Evolutionary conservation across 352 stramenopile genomes (phyloP).

Genomic region (Phytophthora capsici): DNA sequence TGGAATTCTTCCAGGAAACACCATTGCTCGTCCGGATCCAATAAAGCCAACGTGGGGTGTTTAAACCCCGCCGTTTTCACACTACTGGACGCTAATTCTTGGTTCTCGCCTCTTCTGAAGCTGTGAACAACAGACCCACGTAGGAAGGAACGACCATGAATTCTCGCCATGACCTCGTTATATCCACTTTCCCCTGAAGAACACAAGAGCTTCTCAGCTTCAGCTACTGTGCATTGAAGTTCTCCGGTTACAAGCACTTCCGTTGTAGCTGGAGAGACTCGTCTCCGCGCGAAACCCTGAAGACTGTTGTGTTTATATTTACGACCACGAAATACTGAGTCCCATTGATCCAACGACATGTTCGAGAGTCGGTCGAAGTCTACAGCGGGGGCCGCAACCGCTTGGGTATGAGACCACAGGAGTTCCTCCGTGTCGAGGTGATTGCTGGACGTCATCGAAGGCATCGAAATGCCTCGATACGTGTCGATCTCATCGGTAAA

Average conservation of each 20-base stretch:
- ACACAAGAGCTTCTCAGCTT: constrained; percentile 32
- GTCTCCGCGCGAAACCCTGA: constrained; percentile 20
- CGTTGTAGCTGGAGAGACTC: not conserved
- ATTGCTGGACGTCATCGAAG: not conserved
- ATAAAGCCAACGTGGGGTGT: constrained; percentile 27
- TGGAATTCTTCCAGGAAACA: constrained; percentile 36
- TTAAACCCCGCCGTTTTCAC: constrained; percentile 49
- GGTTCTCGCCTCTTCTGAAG: constrained; percentile 2
- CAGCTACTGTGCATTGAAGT: constrained; percentile 34
- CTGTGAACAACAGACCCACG: constrained; percentile 38
- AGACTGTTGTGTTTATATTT: constrained; percentile 15
- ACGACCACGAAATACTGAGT: not conserved
- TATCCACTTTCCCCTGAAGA: constrained; percentile 24
- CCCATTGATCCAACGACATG: constrained; percentile 29
- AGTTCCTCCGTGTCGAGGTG: constrained; percentile 14
- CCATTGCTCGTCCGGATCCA: constrained; percentile 39
- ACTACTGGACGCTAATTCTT: not conserved
- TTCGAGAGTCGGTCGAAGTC: constrained; percentile 17
- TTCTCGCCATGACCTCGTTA: constrained; percentile 29
- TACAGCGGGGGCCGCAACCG: constrained; percentile 20
- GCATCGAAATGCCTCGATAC: not conserved
- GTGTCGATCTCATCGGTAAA: constrained; percentile 2
- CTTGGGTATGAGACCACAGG: constrained; percentile 18
- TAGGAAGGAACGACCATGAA: constrained; percentile 42
- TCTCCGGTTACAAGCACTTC: constrained; percentile 34